A percentile compares a stretch with the other conserved stretches of the same genome.
These are phyloP conservation scores for Taphrina sp. DNA, from an alignment of 1,139 yeast genomes.

Conservation along the genomic window DNA sequence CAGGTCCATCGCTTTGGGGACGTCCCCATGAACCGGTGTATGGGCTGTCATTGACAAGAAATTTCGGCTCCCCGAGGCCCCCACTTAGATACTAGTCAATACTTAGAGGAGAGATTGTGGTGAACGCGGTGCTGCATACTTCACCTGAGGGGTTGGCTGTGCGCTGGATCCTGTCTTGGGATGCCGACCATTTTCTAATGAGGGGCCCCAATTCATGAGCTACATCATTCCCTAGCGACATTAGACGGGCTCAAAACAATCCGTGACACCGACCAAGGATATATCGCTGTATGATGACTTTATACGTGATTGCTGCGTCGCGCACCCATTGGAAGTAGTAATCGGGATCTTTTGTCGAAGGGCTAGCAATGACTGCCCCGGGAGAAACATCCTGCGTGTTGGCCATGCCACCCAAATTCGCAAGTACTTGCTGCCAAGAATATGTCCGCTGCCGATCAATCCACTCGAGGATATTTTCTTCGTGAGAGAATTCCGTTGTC, in stretches of 20 bases:
- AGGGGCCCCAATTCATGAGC: too few relatives aligned
- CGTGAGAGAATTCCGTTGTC: too few relatives aligned
- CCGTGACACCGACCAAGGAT: slow-evolving; percentile 46
- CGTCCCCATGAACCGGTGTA: slow-evolving; percentile 79
- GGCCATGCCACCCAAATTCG: neutral
- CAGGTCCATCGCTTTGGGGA: slow-evolving; percentile 90
- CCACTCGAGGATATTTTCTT: too few relatives aligned
- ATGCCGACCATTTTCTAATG: slow-evolving; percentile 61
- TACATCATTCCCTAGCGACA: too few relatives aligned
- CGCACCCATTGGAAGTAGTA: slow-evolving; percentile 81
- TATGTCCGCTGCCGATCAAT: too few relatives aligned
- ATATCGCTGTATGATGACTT: slow-evolving; percentile 58
- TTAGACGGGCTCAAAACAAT: too few relatives aligned
- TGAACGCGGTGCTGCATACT: too few relatives aligned
- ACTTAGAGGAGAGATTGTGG: slow-evolving; percentile 65
- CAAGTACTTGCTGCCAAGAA: neutral
- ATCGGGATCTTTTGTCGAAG: slow-evolving; percentile 65
- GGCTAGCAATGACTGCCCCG: slow-evolving; percentile 84
- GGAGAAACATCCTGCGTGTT: slow-evolving; percentile 48
- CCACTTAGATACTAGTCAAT: slow-evolving; percentile 40
- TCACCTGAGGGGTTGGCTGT: neutral
- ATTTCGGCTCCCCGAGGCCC: slow-evolving; percentile 87
- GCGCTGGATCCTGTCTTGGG: slow-evolving; percentile 47
- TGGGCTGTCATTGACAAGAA: slow-evolving; percentile 60
- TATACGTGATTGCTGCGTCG: slow-evolving; percentile 80